phyloP scores from a whole-genome alignment of 495 filamentous ascomycete species.

The Neurospora intermedia region DNA sequence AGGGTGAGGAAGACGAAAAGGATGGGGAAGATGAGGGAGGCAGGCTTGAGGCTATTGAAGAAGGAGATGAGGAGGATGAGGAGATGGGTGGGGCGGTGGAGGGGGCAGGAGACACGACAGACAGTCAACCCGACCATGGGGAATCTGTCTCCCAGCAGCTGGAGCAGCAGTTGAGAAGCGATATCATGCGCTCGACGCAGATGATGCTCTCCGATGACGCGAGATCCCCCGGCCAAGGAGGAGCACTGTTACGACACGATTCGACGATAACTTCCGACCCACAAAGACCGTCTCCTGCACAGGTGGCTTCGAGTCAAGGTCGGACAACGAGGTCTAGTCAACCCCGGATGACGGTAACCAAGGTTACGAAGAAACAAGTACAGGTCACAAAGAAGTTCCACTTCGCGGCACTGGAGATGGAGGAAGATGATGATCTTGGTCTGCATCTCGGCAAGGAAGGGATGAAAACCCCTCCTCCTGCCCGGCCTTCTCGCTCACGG shows the following conservation, averaged over 20 bases:
- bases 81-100: background rate
- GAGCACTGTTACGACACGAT: background rate
- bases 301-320: background rate
- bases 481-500: background rate
- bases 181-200: constrained; percentile 34
- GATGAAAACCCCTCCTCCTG: background rate
- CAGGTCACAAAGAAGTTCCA: background rate
- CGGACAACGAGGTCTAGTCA: background rate
- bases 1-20: constrained; percentile 4
- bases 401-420: background rate
- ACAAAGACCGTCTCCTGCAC: background rate
- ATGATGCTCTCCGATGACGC: background rate
- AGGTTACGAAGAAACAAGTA: background rate
- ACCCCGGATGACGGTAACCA: background rate
- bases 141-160: constrained; percentile 35
- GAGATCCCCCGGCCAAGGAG: background rate
- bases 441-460: background rate
- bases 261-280: background rate
- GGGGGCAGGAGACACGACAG: background rate
- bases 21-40: constrained; percentile 8
- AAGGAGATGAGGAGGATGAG: background rate
- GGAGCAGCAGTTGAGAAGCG: constrained; percentile 34
- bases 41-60: background rate
- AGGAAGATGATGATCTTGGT: background rate
- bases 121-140: background rate